These are phyloP conservation scores for Populus trichocarpa DNA, from an alignment of 441 rosid genomes.

Conservation along the genomic window DNA sequence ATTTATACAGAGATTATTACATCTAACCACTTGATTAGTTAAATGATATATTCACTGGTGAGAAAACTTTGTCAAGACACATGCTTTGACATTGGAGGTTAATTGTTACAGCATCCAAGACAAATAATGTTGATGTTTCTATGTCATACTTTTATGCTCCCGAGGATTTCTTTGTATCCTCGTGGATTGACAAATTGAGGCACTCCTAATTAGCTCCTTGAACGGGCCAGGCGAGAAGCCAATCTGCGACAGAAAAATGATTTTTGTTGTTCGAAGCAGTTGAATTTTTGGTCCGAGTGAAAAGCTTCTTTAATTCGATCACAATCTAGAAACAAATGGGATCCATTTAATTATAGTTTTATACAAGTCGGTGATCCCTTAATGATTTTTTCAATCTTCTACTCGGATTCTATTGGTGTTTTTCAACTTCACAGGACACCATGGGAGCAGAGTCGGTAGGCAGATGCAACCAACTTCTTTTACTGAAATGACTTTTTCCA, in stretches of 20 bases:
- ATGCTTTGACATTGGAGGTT: background rate
- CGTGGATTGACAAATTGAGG: background rate
- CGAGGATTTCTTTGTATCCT: background rate
- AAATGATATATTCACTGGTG: too few relatives aligned
- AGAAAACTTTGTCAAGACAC: background rate
- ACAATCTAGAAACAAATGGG: background rate
- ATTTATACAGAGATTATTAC: too few relatives aligned
- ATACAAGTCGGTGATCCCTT: background rate
- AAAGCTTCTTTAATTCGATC: background rate
- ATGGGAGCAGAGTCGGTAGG: background rate
- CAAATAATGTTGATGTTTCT: background rate
- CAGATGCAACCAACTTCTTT: conserved; percentile 4
- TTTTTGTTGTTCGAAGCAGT: background rate
- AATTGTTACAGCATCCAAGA: background rate
- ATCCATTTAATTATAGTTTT: background rate
- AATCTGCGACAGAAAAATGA: background rate
- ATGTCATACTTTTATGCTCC: background rate
- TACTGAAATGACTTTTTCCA: background rate
- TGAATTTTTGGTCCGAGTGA: background rate
- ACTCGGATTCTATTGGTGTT: background rate
- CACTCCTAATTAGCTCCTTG: background rate
- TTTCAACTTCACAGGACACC: background rate
- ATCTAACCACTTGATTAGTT: too few relatives aligned
- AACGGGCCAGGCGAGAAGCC: background rate
- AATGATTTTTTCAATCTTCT: background rate